Evolutionary conservation across 176 grass and related monocot species (phyloP).

Genomic region (Musa itinerans): DNA sequence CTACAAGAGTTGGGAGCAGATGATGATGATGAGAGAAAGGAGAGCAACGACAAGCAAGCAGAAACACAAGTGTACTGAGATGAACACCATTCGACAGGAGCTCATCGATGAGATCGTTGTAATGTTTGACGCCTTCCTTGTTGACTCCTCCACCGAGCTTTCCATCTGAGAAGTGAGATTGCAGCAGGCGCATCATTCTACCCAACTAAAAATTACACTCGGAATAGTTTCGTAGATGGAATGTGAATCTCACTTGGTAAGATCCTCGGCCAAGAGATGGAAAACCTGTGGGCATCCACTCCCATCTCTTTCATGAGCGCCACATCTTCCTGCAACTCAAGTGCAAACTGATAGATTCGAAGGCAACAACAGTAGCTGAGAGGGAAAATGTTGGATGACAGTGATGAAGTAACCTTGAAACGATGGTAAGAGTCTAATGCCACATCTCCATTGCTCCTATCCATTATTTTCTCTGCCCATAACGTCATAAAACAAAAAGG

Average conservation of each 20-base stretch:
- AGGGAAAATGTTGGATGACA: background rate
- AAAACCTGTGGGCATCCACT: conserved; percentile 51
- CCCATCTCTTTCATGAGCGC: conserved; percentile 43
- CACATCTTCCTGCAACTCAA: conserved; percentile 37
- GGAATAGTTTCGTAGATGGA: too few species aligned
- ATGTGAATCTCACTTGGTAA: conserved; percentile 33
- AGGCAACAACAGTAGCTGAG: background rate
- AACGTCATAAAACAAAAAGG: background rate
- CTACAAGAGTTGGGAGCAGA: conserved; percentile 4
- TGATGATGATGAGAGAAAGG: background rate
- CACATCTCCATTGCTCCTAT: conserved; percentile 45
- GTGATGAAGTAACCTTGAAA: conserved; percentile 38
- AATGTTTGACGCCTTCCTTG: conserved; percentile 47
- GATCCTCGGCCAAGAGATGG: conserved; percentile 53
- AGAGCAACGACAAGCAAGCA: too few species aligned
- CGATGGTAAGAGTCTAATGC: conserved; percentile 52
- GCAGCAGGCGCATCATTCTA: too few species aligned
- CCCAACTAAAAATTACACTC: too few species aligned
- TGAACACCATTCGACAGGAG: conserved; percentile 35
- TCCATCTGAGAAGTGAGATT: conserved; percentile 28
- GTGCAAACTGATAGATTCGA: background rate
- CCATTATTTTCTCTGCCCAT: conserved; percentile 36
- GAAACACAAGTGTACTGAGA: background rate
- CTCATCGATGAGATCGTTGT: conserved; percentile 54
- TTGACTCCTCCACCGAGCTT: conserved; percentile 44